phyloP scores from a whole-genome alignment of 2,329 filamentous ascomycete species.

The Cercospora beticola region DNA sequence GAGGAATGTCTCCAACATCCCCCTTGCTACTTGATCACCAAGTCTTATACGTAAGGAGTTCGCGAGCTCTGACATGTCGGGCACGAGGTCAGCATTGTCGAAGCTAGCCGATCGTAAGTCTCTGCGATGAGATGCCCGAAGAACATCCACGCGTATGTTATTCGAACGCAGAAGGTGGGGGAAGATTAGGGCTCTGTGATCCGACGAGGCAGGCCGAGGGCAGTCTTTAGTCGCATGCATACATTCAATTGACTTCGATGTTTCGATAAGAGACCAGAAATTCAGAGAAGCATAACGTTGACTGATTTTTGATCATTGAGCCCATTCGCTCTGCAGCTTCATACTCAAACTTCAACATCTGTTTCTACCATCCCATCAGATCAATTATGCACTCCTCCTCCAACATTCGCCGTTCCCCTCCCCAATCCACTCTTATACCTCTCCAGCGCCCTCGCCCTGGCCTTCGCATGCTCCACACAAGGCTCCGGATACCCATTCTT shows the following conservation, averaged over 20 bases:
- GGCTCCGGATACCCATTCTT: conserved; percentile 70
- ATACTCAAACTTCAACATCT: neutral
- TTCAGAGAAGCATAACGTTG: neutral
- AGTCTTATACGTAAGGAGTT: neutral
- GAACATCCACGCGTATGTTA: neutral
- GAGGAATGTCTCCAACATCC: no score
- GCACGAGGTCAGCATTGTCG: neutral
- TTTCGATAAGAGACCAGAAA: no score
- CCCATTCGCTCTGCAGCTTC: neutral
- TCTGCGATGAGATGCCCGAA: neutral
- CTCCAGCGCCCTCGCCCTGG: conserved; percentile 64
- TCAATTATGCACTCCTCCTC: conserved; percentile 38
- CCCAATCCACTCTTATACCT: conserved; percentile 68
- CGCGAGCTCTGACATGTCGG: neutral
- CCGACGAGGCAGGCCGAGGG: neutral
- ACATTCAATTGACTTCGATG: no score
- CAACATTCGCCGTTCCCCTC: conserved; percentile 48
- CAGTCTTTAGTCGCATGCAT: no score
- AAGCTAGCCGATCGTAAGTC: neutral
- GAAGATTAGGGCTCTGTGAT: no score
- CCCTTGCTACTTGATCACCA: no score
- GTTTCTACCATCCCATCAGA: neutral
- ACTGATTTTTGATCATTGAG: neutral
- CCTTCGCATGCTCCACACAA: conserved; percentile 71
- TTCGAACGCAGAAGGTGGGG: neutral